A percentile compares a stretch with the other conserved stretches of the same genome.
Evolutionary conservation across 305 asterid genomes (phyloP).

Genomic region (Solanum hybrid): DNA sequence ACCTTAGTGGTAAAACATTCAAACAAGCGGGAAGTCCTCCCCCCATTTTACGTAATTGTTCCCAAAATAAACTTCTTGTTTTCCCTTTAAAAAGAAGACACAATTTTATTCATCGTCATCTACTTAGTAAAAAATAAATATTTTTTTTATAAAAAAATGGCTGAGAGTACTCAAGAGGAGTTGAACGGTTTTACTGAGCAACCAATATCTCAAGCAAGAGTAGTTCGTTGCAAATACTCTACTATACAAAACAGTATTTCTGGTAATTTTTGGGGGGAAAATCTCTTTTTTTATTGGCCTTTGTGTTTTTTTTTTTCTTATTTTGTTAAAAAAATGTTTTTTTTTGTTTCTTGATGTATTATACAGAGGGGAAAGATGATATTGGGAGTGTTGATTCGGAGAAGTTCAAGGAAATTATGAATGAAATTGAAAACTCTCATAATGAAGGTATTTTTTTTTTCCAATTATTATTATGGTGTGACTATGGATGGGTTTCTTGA

Average conservation of each 20-base stretch:
- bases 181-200: neutral
- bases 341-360: neutral
- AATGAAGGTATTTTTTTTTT: conserved; percentile 15
- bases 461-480: neutral
- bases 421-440: conserved; percentile 31
- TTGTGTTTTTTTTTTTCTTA: neutral
- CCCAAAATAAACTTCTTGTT: neutral
- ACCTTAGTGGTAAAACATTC: neutral
- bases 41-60: neutral
- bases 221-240: conserved; percentile 21
- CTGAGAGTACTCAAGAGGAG: neutral
- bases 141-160: neutral
- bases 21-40: neutral
- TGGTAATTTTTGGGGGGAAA: conserved; percentile 13
- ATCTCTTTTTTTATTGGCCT: neutral
- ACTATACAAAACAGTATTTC: conserved; percentile 19
- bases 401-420: conserved; percentile 28
- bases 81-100: neutral
- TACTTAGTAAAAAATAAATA: neutral
- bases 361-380: conserved; percentile 32
- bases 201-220: conserved; percentile 8
- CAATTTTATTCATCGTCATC: neutral
- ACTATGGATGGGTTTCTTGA: neutral
- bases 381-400: conserved; percentile 16
- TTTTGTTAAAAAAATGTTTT: neutral